Evolutionary conservation across 2,329 filamentous ascomycete genomes (phyloP), one percentile per base, ranked within the genome.

Genomic region (Trichocomaceae sp.): DNA sequence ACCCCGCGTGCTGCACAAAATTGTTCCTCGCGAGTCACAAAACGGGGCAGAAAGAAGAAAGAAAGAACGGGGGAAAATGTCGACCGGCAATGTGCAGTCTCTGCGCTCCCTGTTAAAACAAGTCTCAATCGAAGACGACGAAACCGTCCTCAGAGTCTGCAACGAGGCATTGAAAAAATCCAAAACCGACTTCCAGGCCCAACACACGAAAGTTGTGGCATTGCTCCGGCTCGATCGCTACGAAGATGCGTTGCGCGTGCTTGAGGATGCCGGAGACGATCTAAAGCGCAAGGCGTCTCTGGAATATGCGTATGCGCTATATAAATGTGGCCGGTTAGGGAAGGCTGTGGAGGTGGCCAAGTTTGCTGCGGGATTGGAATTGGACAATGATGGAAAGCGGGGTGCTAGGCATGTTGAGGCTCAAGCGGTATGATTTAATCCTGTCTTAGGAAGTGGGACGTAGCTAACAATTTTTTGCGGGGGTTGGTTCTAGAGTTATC

Each of bases 141-240:
- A 83, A 56, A 79, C 83, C 69, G 70, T 83, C 29, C 75, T 86
- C 45, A 75, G 77, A 58, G 79, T 81, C 42, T 80, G 80, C 66
- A 79, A 84, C 64, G 75, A 73, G 33, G 71, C 74, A 0, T 73
- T 85, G 47, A 78, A 81, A 65, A 79, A 79, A 56, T 79, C 77
- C n/a, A 82, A 81, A 61, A 70, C 71, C 50, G 79, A 85, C 61
- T 42, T 76, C 23, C 73, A 80, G 41, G 79, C 81, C 7, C 81
- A 82, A 58, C 80, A 83, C 66, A 77, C 78, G 53, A 83, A 82
- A 64, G 73, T 77, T 1, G 76, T 85, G 41, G 83, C 83, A 6
- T 67, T 86, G 44, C 65, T 85, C 49, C 83, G 85, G 62, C 74
- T 85, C 39, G 83, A 86, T 61, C 80, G 83, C 47, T 85, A 80